Evolutionary conservation across 1,284 basidiomycete genomes (phyloP).

Genomic region (Sphaerobolus stellatus): DNA sequence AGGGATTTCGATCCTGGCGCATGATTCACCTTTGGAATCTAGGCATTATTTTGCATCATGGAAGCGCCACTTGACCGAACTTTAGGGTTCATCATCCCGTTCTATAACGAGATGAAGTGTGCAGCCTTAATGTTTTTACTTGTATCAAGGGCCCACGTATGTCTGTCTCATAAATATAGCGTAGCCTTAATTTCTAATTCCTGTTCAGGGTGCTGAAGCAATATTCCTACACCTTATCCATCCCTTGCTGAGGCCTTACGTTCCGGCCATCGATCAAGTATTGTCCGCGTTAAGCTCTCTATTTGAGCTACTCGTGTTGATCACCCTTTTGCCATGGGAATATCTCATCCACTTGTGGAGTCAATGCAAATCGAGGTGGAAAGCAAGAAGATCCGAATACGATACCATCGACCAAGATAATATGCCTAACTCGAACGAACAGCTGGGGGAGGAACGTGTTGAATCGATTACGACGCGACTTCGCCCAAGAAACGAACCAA

Average conservation of each 20-base stretch:
- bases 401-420: too few species aligned
- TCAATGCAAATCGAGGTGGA: slow-evolving; percentile 15
- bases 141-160: slow-evolving; percentile 67
- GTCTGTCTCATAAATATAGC: too few species aligned
- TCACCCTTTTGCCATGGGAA: slow-evolving; percentile 54
- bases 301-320: slow-evolving; percentile 62
- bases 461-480: not conserved
- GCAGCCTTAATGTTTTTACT: slow-evolving; percentile 68
- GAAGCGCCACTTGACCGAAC: slow-evolving; percentile 63
- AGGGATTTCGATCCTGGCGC: slow-evolving; percentile 1
- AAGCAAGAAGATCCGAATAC: not conserved
- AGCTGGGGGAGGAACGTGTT: not conserved
- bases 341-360: slow-evolving; percentile 46
- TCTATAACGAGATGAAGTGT: slow-evolving; percentile 77
- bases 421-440: too few species aligned
- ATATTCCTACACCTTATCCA: slow-evolving; percentile 73
- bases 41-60: slow-evolving; percentile 65
- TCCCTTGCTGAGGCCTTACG: slow-evolving; percentile 68
- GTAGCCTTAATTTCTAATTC: slow-evolving; percentile 8
- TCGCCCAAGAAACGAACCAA: not conserved
- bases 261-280: slow-evolving; percentile 55
- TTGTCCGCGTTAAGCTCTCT: slow-evolving; percentile 57
- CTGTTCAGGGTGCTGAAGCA: slow-evolving; percentile 71
- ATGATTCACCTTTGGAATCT: slow-evolving; percentile 16
- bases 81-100: slow-evolving; percentile 68